Conservation (phyloP, 768 basidiomycete species). For the Coprinopsis marcescibilis region DNA sequence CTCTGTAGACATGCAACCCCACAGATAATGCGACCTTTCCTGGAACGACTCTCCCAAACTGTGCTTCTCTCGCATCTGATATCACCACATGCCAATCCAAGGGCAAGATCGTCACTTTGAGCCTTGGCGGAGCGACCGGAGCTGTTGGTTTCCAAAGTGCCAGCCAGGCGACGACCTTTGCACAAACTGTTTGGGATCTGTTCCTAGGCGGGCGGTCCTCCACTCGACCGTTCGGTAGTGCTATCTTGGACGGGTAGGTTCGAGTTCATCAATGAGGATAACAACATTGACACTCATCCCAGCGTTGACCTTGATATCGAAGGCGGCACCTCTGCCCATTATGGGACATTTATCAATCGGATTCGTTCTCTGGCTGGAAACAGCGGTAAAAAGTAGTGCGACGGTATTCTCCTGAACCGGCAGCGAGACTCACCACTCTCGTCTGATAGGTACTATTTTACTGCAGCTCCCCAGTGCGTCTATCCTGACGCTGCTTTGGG, state of each 20-base stretch:
- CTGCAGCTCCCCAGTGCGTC: constrained; percentile 61
- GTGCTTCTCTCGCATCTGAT: constrained; percentile 51
- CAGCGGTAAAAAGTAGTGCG: constrained; percentile 46
- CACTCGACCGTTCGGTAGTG: constrained; percentile 66
- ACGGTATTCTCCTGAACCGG: not conserved
- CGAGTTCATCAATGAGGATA: no score
- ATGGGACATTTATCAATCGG: constrained; percentile 49
- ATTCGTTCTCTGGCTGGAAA: constrained; percentile 47
- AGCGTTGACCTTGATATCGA: constrained; percentile 74
- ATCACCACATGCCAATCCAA: constrained; percentile 61
- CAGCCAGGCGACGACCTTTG: constrained; percentile 51
- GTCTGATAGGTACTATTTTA: constrained; percentile 51
- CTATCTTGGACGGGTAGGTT: constrained; percentile 67
- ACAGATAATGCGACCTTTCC: constrained; percentile 51
- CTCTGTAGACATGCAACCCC: constrained; percentile 53
- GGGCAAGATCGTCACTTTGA: constrained; percentile 56
- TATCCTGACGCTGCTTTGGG: constrained; percentile 63
- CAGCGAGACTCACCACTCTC: not conserved
- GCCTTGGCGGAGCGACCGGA: constrained; percentile 59
- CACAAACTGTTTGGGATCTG: constrained; percentile 64
- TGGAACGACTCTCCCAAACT: constrained; percentile 59
- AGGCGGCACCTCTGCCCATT: constrained; percentile 48
- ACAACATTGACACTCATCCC: no score
- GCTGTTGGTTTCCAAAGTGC: constrained; percentile 55
- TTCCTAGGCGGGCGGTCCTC: constrained; percentile 55